Conservation (phyloP, 2,329 filamentous ascomycete genomes). For the Dactylellina cionopaga region DNA sequence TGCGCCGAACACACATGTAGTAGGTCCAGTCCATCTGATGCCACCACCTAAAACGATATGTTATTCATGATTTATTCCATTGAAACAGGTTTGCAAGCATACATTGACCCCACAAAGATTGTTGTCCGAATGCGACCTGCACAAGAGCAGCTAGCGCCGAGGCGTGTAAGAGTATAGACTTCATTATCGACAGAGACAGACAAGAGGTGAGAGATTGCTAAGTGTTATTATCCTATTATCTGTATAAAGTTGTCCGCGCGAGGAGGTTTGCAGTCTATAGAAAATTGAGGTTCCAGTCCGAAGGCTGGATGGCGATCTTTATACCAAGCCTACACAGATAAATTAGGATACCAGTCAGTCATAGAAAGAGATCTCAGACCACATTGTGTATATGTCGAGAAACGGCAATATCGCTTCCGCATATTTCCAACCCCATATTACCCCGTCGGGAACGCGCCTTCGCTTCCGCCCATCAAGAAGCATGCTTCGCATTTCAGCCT, state of each 20-base stretch:
- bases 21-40: slow-evolving; percentile 52
- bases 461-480: slow-evolving; percentile 5
- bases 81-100: neutral
- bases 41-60: slow-evolving; percentile 60
- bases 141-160: slow-evolving; percentile 1
- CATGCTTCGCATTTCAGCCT: slow-evolving; percentile 4
- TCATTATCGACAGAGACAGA: slow-evolving; percentile 8
- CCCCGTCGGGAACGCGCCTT: slow-evolving; percentile 9
- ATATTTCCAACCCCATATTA: neutral
- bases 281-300: neutral
- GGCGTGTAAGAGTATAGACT: slow-evolving; percentile 8
- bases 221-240: neutral
- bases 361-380: neutral
- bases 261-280: neutral
- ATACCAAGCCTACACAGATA: neutral
- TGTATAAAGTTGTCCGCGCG: neutral
- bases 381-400: slow-evolving; percentile 3
- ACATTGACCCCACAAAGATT: slow-evolving; percentile 33
- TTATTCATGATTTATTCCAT: neutral
- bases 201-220: neutral
- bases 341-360: neutral
- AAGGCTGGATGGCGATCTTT: neutral
- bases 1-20: slow-evolving; percentile 52
- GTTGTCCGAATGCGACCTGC: slow-evolving; percentile 11
- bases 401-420: slow-evolving; percentile 3